Conservation (phyloP, 176 grass and related monocot genomes). For the Cenchrus purpureus region DNA sequence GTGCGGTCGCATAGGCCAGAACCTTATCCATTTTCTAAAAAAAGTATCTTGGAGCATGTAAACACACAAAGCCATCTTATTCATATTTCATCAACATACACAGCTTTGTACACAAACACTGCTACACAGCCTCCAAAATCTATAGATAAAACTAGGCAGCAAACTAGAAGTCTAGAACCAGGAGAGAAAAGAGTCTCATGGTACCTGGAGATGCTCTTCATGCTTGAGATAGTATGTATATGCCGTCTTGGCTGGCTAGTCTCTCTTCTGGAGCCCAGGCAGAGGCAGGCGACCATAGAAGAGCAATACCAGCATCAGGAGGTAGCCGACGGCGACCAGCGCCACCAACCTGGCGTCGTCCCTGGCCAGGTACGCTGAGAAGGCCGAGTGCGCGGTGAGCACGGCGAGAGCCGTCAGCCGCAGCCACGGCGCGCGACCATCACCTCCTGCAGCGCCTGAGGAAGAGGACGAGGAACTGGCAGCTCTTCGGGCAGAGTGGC, state of each 20-base stretch:
- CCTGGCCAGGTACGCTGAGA: conserved; percentile 37
- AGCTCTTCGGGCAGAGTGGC: background rate
- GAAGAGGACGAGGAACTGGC: background rate
- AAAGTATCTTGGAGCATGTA: background rate
- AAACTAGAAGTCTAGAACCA: background rate
- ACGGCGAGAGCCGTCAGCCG: conserved; percentile 23
- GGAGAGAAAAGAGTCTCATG: background rate
- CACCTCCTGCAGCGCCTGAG: background rate
- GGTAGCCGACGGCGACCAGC: conserved; percentile 38
- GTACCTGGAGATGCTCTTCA: background rate
- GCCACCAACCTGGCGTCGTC: conserved; percentile 27
- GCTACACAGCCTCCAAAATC: background rate
- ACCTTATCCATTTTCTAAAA: no score
- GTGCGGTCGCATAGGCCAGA: no score
- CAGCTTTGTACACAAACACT: background rate
- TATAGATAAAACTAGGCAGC: background rate
- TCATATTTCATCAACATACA: background rate
- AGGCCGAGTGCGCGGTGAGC: conserved; percentile 42
- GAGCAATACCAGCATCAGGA: conserved; percentile 40
- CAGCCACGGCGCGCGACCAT: conserved; percentile 20
- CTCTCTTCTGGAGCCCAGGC: conserved; percentile 21
- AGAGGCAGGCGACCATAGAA: conserved; percentile 27
- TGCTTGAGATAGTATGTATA: background rate
- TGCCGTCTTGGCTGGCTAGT: conserved; percentile 6
- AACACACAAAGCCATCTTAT: background rate